Evolutionary conservation across 2,329 filamentous ascomycete species (phyloP), one percentile per base, ranked within the genome.

Genomic region (Samsoniella hepiali): DNA sequence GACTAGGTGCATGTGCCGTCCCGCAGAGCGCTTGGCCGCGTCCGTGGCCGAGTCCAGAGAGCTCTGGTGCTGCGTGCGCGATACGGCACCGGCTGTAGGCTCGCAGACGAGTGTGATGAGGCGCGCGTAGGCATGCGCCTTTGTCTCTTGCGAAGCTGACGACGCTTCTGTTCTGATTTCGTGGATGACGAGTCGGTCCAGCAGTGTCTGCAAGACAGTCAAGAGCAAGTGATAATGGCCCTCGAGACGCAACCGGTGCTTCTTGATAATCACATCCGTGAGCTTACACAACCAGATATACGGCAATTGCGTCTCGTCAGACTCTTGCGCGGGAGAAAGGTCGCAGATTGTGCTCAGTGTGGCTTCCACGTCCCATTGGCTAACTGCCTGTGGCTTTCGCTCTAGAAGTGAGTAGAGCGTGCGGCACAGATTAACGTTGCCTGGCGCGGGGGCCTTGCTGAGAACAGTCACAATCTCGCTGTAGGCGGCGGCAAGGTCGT

Each of bases 151-250:
- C 66, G 73, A 42, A 27, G 42, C 47, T 8, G 58, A 51, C 22
- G 45, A 44, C 38, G 49, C 69, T 67, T 51, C 65, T 29, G 17
- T 65, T 49, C 65, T 64, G 49, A 67, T 65, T 34, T 63, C 74
- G 70, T n/a, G 67, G 2, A 75, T 68, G 40, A 88, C 75, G 22
- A 88, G 79, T 42, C 79, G 78, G 29, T 76, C 75, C 42, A 89
- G 78, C n/a, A 89, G 81, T 3, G 80, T 74, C 68, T 87, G 82
- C 64, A 89, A 74, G 2, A 79, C 74, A 42, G 79, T 74, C 54
- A 87, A 73, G 5, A 88, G 76, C 51, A 88, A 74, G 69, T 87
- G 86, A 68, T 86, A 85, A 66, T 86, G 86, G 2, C 85, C 85
- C 68, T 87, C 82, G 1, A 89, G 76, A 10, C 86, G 84, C 50